Conservation (phyloP, 2,329 filamentous ascomycete species). For the Emydomyces testavorans region DNA sequence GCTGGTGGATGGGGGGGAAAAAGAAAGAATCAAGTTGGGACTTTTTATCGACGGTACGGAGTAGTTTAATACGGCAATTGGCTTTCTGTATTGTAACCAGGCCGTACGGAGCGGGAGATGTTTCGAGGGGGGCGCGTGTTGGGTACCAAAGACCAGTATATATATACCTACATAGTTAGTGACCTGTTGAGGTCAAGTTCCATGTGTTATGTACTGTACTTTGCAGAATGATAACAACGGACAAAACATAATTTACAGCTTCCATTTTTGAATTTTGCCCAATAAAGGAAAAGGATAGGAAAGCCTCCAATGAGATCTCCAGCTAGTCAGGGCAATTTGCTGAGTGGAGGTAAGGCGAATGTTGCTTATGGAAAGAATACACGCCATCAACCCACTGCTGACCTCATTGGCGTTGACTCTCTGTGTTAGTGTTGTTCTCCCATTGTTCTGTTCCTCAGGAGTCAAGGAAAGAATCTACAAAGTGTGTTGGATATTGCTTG, state of each 20-base stretch:
- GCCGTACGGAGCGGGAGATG: background rate
- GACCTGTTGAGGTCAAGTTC: no score
- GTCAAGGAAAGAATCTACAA: no score
- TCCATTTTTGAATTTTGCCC: no score
- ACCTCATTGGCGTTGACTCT: background rate
- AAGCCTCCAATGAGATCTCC: background rate
- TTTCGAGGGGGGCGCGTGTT: background rate
- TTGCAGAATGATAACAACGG: no score
- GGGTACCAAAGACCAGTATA: background rate
- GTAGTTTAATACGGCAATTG: constrained; percentile 1
- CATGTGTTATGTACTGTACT: no score
- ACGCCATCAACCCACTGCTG: background rate
- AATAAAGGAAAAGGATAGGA: background rate
- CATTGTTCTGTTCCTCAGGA: no score
- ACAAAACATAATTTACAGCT: no score
- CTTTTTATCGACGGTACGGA: no score
- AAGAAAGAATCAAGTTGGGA: background rate
- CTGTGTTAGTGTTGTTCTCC: no score
- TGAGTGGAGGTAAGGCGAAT: background rate
- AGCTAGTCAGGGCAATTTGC: background rate
- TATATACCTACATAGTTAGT: background rate
- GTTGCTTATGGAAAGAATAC: no score
- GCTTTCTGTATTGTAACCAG: constrained; percentile 4
- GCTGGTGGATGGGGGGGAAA: background rate
- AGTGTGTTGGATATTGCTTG: no score